Percentiles rank a stretch among this genome's conserved stretches.
These are phyloP conservation scores for Penicillium occitanis DNA, from an alignment of 2,329 filamentous ascomycete genomes.

Conservation along the genomic window DNA sequence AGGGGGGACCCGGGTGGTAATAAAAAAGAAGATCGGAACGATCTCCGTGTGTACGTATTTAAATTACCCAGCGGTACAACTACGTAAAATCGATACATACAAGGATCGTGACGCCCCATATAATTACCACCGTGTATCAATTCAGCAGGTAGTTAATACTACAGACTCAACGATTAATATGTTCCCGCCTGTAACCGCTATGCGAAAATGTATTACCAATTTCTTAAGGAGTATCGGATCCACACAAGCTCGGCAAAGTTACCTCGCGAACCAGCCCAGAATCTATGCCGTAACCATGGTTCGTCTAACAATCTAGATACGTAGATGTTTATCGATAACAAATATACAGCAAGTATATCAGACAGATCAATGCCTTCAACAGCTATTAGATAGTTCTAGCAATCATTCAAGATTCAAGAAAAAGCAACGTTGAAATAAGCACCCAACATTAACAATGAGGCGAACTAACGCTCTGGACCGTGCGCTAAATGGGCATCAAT, in stretches of 20 bases:
- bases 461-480: neutral
- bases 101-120: too few species aligned
- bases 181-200: neutral
- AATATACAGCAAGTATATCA: neutral
- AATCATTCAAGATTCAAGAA: neutral
- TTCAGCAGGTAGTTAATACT: neutral
- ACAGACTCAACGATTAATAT: neutral
- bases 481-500: neutral
- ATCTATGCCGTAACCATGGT: neutral
- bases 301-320: neutral
- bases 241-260: conserved; percentile 2
- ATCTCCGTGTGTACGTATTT: neutral
- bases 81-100: neutral
- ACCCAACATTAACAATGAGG: conserved; percentile 4
- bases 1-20: neutral
- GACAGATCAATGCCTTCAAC: neutral
- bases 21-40: neutral
- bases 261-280: neutral
- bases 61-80: neutral
- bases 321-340: neutral
- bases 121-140: neutral
- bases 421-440: conserved; percentile 1
- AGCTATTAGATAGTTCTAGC: neutral
- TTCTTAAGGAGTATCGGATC: neutral
- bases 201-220: neutral